Conservation (phyloP, 2,329 filamentous ascomycete species). For the Pseudocercospora macadamiae region DNA sequence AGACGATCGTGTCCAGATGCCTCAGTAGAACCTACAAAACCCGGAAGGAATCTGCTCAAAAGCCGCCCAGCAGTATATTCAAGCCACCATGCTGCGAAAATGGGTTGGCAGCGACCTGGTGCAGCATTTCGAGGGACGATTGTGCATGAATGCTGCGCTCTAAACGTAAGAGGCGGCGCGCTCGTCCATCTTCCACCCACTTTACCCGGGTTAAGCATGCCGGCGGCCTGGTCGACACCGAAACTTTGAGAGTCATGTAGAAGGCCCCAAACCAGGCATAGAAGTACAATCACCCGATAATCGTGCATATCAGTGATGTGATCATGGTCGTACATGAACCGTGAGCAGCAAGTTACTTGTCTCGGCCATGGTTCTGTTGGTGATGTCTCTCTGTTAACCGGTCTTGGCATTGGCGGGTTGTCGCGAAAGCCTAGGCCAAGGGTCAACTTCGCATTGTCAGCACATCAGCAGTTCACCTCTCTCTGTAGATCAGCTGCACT, state of each 20-base stretch:
- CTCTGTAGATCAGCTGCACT: background rate
- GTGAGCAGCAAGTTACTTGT: background rate
- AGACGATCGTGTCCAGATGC: background rate
- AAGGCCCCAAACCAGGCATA: background rate
- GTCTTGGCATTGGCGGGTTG: background rate
- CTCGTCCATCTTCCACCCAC: background rate
- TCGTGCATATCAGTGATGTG: background rate
- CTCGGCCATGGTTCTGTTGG: background rate
- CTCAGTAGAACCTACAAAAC: background rate
- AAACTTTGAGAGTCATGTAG: background rate
- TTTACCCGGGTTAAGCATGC: background rate
- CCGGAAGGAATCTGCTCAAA: background rate
- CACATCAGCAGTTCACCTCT: background rate
- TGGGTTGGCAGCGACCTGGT: background rate
- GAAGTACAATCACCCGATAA: background rate
- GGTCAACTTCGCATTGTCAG: too few relatives aligned
- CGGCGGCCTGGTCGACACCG: background rate
- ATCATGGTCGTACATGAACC: background rate
- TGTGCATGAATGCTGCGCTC: background rate
- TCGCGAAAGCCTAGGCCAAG: too few relatives aligned
- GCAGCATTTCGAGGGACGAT: too few relatives aligned
- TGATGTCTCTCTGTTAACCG: too few relatives aligned
- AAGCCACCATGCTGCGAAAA: background rate
- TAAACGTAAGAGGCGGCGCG: background rate
- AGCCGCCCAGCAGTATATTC: background rate